Base-by-base conservation (phyloP, 257 asterid species). In the Solanum peruvianum region DNA sequence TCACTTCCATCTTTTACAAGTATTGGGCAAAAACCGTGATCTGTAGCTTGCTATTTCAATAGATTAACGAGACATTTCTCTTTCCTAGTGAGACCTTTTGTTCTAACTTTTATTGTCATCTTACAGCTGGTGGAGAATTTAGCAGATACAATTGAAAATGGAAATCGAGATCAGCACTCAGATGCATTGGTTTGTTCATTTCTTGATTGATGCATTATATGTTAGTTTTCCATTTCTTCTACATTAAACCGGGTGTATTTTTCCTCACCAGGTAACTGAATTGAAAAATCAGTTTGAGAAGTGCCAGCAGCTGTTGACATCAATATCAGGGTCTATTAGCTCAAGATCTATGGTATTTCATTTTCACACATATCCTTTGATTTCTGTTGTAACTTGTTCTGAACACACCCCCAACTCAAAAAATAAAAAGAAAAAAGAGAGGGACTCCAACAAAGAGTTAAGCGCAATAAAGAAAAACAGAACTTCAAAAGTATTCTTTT, bases 231-330 rank as follows among this genome's bases (percentile, higher is more conserved):
- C 13, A 47, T 83, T 85, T 58, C 52, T 85, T 47, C 87, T 76
- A 49, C 45, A 41, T 42, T 23, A 81, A 33, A 45, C 47, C 45
- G 9, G 29, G 41, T 86, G 86, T 67, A 82, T 75, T 89, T 86
- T 84, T 87, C 76, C 76, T 27, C 86, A 87, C 23, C 89, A 95
- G 99, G 94, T 96, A 86, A 89, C 92, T 64, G 98, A 95, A 90
- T 87, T 94, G 94, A 97, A 93, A 90, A 85, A 92, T 77, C 98
- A 97, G 90, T 95, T 97, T 90, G 99, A 97, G 87, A 94, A 95
- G 93, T 97, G 97, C 91, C 99, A 97, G 89, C 98, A 95, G 98
- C 93, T 95, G 84, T 86, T 95, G 90, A 97, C 93, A 91, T 91
- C 99, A 62, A 95, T 94, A 42, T 93, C 96, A 4, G 95, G 94